Base-by-base conservation (phyloP, 139 green algal species). In the Ostreobium quekettii region DNA sequence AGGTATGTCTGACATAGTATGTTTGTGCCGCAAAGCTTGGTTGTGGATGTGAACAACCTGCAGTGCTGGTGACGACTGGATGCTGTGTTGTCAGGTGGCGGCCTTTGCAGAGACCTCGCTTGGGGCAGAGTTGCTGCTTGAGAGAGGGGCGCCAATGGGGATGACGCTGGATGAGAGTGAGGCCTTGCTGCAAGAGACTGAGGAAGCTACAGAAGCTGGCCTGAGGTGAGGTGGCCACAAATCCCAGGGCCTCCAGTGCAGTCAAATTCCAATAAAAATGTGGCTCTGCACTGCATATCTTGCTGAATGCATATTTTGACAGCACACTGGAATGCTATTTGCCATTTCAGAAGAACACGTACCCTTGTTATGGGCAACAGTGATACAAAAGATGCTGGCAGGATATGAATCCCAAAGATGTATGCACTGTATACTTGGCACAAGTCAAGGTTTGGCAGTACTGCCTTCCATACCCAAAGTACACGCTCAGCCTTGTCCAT, bases 101-200 rank as follows among this genome's bases (percentile, higher is more conserved):
- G 11, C 42, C 59, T 66, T 66, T 37, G 29, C 24, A 22, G 29
- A 4, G 24, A 66, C 59, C 5, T 47, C 59, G 8, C 29, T 66
- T 22, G 59, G 24, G 35, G 59, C 59, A 11, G 33, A 66, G 53
- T 24, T 47, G 37, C 53, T 70, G 0, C 30, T 81, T 2, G 29
- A 29, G 4, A 56, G 38, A 3, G 48, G 46, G 8, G 48, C 86
- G 60, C 80, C 78, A 0, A 53, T 89, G 4, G 88, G 85, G 0
- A 22, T 26, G 7, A 80, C 66, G 29, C 62, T 71, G 33, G 70
- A 57, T 28, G 78, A 86, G 39, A 87, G 79, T 60, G 78, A 90
- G 64, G 26, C 66, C 47, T 72, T 93, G 71, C 83, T 93, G 42
- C 61, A 82, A 60, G 74, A 93, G 72, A 95, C 88, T 0, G 71